Evolutionary conservation across 345 rosid species (phyloP), one percentile per base, ranked within the genome.

Genomic region (Lepidium africanum): DNA sequence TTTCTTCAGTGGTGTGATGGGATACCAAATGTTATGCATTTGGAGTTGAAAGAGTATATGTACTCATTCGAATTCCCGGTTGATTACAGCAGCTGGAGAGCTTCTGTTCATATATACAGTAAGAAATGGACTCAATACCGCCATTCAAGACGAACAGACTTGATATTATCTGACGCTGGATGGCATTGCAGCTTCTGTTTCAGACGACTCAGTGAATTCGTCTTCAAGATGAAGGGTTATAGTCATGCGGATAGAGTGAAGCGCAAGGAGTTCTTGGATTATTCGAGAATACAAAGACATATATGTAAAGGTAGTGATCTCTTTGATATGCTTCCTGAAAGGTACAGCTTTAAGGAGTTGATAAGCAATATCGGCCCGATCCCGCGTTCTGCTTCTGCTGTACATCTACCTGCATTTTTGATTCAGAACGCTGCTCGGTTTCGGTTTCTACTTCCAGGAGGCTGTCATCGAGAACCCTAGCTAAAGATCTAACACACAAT

Each of bases 171-270:
- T 0, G 94, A 93, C 27, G 94, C 96, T 14, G 97, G 97, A 12
- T 93, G 98, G 97, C 98, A 93, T 72, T 93, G 96, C 40, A 88
- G 98, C 78, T 93, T 90, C 74, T 93, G 96, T 78, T 90, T 84
- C 52, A 76, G 94, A 9, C 72, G 59, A 5, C 84, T 88, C 11
- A 51, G 46, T 6, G 97, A 87, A 7, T 88, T 90, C n/a, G 85
- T 80, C 52, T 85, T 90, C 60, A 90, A 93, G 81, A 90, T 90
- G 94, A 90, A 90, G 15, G 97, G 88, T 32, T 93, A 88, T 39
- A 93, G 98, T 80, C 98, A 93, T 61, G 97, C 99, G 2, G 89
- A 90, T 35, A 82, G 99, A 65, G 99, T 87, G 12, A 82, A 25
- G 57, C 76, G 63, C 47, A 75, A 55, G 23, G 86, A 81, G 16